Percentiles rank a stretch among this genome's conserved stretches.
Conservation (phyloP, 1,284 basidiomycete species). For the Ceratobasidium theobromae region DNA sequence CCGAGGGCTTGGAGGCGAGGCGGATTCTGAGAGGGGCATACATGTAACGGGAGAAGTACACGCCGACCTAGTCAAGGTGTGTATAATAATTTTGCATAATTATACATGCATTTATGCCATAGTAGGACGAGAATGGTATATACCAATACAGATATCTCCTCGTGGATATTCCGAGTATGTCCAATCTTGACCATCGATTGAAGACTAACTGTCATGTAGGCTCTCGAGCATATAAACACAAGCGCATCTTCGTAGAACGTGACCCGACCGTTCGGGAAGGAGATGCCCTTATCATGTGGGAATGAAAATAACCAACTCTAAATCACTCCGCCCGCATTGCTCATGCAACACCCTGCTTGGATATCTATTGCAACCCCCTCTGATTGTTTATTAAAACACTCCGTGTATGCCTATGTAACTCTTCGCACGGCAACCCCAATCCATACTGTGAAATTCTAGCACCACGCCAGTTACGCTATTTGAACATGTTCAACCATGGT, state of each 20-base stretch:
- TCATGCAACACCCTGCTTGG: background rate
- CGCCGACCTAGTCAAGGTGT: conserved; percentile 69
- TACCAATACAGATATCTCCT: conserved; percentile 76
- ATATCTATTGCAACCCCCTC: conserved; percentile 20
- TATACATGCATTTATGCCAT: background rate
- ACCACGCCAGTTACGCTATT: background rate
- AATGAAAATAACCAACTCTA: conserved; percentile 41
- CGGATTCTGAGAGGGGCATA: conserved; percentile 45
- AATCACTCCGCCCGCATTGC: background rate
- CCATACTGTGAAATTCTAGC: background rate
- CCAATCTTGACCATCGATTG: background rate
- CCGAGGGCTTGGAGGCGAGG: background rate
- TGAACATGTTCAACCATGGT: conserved; percentile 19
- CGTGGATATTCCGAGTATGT: conserved; percentile 75
- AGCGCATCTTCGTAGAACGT: conserved; percentile 71
- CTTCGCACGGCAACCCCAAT: conserved; percentile 11
- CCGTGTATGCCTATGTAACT: conserved; percentile 9
- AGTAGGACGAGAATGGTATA: conserved; percentile 69
- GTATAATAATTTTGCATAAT: conserved; percentile 38
- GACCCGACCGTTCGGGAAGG: conserved; percentile 64
- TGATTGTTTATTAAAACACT: conserved; percentile 13
- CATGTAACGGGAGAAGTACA: conserved; percentile 78
- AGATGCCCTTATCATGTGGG: conserved; percentile 70
- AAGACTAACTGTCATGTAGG: conserved; percentile 46
- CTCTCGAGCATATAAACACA: conserved; percentile 61